phyloP scores from a whole-genome alignment of 2,329 filamentous ascomycete genomes.

The Iodosphaeria phyllophila region DNA sequence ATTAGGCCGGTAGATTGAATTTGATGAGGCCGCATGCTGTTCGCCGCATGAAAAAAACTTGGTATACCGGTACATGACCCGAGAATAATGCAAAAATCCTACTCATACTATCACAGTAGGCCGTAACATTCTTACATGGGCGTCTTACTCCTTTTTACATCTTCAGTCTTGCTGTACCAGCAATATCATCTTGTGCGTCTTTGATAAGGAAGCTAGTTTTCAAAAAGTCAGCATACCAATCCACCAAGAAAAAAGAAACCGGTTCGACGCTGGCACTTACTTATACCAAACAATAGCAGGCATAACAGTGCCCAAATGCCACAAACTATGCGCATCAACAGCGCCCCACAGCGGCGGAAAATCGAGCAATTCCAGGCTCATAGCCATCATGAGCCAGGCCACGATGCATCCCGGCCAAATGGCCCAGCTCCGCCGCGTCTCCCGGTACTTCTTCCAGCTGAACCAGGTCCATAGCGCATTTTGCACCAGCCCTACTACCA shows the following conservation, averaged over 20 bases:
- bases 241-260: too few relatives aligned
- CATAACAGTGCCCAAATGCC: conserved; percentile 84
- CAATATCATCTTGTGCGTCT: conserved; percentile 69
- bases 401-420: conserved; percentile 83
- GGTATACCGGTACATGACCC: too few relatives aligned
- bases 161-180: conserved; percentile 11
- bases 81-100: too few relatives aligned
- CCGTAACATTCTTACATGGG: too few relatives aligned
- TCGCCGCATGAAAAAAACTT: too few relatives aligned
- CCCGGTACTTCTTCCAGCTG: conserved; percentile 54
- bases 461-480: conserved; percentile 80
- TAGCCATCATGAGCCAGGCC: conserved; percentile 76
- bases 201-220: conserved; percentile 61
- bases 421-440: conserved; percentile 59
- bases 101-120: too few relatives aligned
- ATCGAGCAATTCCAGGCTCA: conserved; percentile 91
- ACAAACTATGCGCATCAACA: conserved; percentile 85
- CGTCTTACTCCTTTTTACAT: too few relatives aligned
- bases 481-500: conserved; percentile 59
- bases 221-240: conserved; percentile 1
- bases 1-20: too few relatives aligned
- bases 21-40: too few relatives aligned
- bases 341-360: conserved; percentile 71
- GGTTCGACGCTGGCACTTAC: too few relatives aligned
- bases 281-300: conserved; percentile 88